Evolutionary conservation across 2,329 filamentous ascomycete species (phyloP), one percentile per base, ranked within the genome.

Genomic region (Alternaria brassicae): DNA sequence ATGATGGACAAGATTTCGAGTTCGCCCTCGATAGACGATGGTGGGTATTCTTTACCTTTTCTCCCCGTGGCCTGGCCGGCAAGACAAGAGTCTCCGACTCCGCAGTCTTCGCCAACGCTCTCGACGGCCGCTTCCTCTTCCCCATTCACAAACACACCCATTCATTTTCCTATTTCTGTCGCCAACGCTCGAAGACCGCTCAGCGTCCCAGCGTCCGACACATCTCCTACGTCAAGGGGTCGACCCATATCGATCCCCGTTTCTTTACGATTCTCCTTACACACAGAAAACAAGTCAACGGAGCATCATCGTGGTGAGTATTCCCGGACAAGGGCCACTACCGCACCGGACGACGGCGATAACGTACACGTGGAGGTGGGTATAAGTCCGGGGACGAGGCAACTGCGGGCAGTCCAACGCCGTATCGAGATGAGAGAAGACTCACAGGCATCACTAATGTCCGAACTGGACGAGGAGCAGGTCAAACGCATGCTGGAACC

Each of bases 1-100:
- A 89, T 97, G 88, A 92, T 96, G 91, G 95, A 98, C 82, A 95
- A 95, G 80, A 97, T 99, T 68, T 98, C 94, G 72, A 98, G 93
- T 80, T 98, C 94, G 72, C 95, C 95, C 76, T 98, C 94, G 71
- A 99, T 99, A 80, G 93, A 96, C 84, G 94, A 98, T 90, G 94
- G 94, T 99, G 89, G 86, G 93, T 95, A 83, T 81, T 80, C 79
- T 80, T 72, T 77, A 67, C 73, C 75, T 75, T 75, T 58, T 68
- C 65, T 66, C 60, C 63, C 72, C 51, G 47, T 58, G 48, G 19
- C 32, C 49, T 82, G 81, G 80, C 79, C 80, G 64, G 62, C 65
- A 54, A 78, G 81, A 64, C 73, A 69, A 59, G 76, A 78, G 66
- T 83, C 80, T 65, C 63, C 81, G 70, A 77, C 77, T 65, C 76